Conservation (phyloP, 164 flowering plant genomes). For the Kalanchoe fedtschenkoi region DNA sequence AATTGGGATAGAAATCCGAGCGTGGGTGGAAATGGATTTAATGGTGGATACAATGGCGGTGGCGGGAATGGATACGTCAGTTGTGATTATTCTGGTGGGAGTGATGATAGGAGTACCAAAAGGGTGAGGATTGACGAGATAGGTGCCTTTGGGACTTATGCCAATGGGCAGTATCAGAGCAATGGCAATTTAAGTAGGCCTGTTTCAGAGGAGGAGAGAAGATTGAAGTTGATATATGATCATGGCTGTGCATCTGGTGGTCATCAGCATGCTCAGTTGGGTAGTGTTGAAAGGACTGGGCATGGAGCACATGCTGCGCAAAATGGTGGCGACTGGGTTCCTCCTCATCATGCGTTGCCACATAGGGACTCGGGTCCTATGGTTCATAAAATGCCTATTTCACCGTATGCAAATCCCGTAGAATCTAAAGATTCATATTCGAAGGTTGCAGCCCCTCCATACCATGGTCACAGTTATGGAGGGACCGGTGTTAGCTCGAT, state of each 20-base stretch:
- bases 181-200: neutral
- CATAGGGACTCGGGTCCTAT: neutral
- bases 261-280: neutral
- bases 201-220: constrained; percentile 33
- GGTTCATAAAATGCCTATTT: neutral
- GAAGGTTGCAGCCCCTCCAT: neutral
- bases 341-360: neutral
- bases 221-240: constrained; percentile 62
- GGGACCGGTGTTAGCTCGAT: neutral
- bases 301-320: neutral
- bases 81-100: constrained; percentile 13
- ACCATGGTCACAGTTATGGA: neutral
- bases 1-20: too few species aligned
- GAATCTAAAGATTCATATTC: neutral
- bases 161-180: constrained; percentile 7
- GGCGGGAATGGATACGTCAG: constrained; percentile 9
- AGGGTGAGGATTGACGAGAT: constrained; percentile 42
- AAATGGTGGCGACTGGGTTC: neutral
- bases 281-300: constrained; percentile 7
- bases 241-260: constrained; percentile 37
- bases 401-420: neutral
- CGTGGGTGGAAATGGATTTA: constrained; percentile 12
- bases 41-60: constrained; percentile 12
- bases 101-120: constrained; percentile 37
- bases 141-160: constrained; percentile 8